Evolutionary conservation across 2,329 filamentous ascomycete species (phyloP).

Genomic region (Trichoderma brevicompactum): DNA sequence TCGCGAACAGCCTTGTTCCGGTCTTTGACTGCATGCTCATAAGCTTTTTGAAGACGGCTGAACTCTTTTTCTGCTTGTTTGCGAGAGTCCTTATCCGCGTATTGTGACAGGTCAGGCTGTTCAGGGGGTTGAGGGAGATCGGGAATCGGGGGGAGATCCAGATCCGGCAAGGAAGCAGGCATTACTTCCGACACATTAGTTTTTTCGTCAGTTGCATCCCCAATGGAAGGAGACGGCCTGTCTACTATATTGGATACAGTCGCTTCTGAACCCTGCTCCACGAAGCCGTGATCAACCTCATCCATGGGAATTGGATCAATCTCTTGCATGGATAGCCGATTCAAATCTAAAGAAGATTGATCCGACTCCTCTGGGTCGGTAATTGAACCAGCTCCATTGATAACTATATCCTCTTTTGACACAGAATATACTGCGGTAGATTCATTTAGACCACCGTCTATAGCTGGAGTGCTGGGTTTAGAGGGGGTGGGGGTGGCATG

Average conservation of each 20-base stretch:
- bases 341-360: slow-evolving; percentile 25
- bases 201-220: background rate
- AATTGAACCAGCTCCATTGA: background rate
- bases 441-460: background rate
- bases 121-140: slow-evolving; percentile 53
- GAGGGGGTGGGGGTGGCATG: too few relatives aligned
- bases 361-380: background rate
- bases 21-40: slow-evolving; percentile 69
- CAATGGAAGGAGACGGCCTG: background rate
- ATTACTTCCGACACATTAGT: background rate
- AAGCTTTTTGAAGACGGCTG: slow-evolving; percentile 63
- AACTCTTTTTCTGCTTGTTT: slow-evolving; percentile 73
- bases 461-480: background rate
- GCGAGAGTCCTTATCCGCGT: slow-evolving; percentile 65
- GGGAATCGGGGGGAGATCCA: slow-evolving; percentile 50
- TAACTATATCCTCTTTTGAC: background rate
- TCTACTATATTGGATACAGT: background rate
- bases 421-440: background rate
- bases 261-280: background rate
- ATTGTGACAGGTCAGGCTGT: slow-evolving; percentile 59
- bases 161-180: background rate
- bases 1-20: slow-evolving; percentile 67
- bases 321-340: slow-evolving; percentile 40
- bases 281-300: slow-evolving; percentile 33
- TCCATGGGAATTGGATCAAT: slow-evolving; percentile 48